Base-by-base conservation (phyloP, 805 yeast genomes). In the Saccharomycopsis oosterbeekiorum region DNA sequence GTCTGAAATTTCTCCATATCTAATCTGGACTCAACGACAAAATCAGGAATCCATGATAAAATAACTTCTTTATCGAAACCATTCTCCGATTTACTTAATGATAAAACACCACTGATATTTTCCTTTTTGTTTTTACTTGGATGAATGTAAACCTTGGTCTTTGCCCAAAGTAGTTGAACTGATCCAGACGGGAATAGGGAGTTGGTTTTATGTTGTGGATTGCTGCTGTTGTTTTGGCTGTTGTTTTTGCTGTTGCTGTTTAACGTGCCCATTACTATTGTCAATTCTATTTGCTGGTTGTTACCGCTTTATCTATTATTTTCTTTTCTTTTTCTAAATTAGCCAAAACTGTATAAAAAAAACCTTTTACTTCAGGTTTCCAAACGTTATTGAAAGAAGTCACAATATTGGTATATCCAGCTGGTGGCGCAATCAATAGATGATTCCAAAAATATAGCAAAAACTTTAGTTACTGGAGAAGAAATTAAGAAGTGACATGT, bases 81-180 rank as follows among this genome's bases (percentile, higher is more conserved):
- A 63, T 72, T 72, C 55, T 75, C 72, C 15, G 88, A 88, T 51
- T 79, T 77, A 17, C 84, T 80, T 15, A 94, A 76, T 6, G 87
- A 76, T 43, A 94, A 70, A 67, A 80, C 89, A 1, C 99, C 99
- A 0, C 87, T 73, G 21, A 93, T 76, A 69, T 93, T 92, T 68
- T 93, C 97, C 59, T 77, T 77, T 36, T 89, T 80, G 21, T 84
- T 79, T 12, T 81, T 76, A 0, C 94, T 82, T 2, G 96, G 96
- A 71, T 94, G 99, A 2, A 92, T 80, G 70, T 84, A 91, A 6
- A 88, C 94, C 69, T 87, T 85, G 1, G 90, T 80, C 69, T 86
- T 87, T 54, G 76, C 74, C 60, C 75, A 76, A 1, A 75, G 24
- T 12, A 77, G 65, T 55, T 69, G 65, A 8, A 69, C 67, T 36